Base-by-base conservation (phyloP, 148 eudicot species). In the Chenopodium berlandieri region DNA sequence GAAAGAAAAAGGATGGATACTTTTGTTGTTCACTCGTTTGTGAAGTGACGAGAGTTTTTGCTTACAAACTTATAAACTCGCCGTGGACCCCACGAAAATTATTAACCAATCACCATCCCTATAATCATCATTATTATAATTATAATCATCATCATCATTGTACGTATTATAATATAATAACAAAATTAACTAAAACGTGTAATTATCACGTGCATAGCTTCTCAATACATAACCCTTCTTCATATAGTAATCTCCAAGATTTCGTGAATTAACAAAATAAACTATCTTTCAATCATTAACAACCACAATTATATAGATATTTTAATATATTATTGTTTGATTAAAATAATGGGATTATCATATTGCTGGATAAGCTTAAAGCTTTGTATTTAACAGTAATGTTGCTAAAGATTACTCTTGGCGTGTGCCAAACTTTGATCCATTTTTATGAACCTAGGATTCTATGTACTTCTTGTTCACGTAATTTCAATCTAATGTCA, bases 51-150 rank as follows among this genome's bases (percentile, higher is more conserved):
- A 65, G 3, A n/a, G 47, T 25, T 62, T 75, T 75, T 2, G 62
- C 47, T 56, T 56, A n/a, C 11, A 54, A 40, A 50, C 16, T 52
- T 27, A 14, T 30, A 11, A 22, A 46, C 31, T 34, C 37, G 16
- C 46, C 50, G 67, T 60, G 78, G 78, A 76, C 25, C 78, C 50
- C 78, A 76, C 66, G 40, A 32, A 75, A 75, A 37, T 75, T 46
- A 75, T 54, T 47, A 54, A 56, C 62, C 62, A 56, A 56, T 56
- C 62, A 56, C 62, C 19, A 56, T 56, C 62, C 19, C 4, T 4
- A 11, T 2, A 14, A 16, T 17, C 62, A 11, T 56, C 62, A 56
- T 4, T 19, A 56, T 56, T 17, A 54, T 54, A 13, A 16, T 54
- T 16, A 54, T 56, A 56, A 50, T 56, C 62, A 56, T 56, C 62